Evolutionary conservation across 2,329 filamentous ascomycete species (phyloP).

Genomic region (Aspergillus intermedius): DNA sequence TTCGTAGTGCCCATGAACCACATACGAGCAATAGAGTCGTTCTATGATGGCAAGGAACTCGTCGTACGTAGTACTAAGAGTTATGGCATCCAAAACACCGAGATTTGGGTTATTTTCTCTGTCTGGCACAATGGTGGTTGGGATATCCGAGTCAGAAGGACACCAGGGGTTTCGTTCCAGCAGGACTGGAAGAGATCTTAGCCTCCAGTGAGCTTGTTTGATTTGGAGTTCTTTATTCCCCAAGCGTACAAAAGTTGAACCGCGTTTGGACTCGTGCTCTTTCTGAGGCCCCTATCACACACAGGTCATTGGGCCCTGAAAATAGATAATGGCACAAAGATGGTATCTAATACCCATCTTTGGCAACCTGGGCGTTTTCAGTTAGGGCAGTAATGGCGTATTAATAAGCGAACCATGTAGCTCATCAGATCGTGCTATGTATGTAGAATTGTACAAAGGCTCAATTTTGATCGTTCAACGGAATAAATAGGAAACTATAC

Average conservation of each 20-base stretch:
- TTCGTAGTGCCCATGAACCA: not conserved
- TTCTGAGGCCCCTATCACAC: too few species aligned
- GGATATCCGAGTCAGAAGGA: not conserved
- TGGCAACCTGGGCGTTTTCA: too few species aligned
- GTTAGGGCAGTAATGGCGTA: not conserved
- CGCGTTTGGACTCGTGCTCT: not conserved
- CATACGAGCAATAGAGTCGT: not conserved
- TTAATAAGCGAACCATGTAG: not conserved
- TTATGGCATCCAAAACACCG: not conserved
- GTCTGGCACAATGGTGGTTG: not conserved
- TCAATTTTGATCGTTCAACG: not conserved
- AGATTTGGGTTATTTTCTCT: not conserved
- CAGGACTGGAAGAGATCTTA: not conserved
- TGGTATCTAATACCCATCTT: too few species aligned
- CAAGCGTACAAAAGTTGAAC: not conserved
- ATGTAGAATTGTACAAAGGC: not conserved
- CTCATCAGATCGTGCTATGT: not conserved
- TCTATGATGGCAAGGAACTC: not conserved
- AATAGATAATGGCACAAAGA: too few species aligned
- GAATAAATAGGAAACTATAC: not conserved
- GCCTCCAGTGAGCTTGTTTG: not conserved
- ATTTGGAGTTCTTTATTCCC: not conserved
- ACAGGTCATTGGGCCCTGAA: too few species aligned
- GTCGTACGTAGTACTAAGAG: not conserved
- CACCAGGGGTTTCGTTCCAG: not conserved